Conservation (phyloP, 1,139 yeast genomes). For the Candida labiduridarum region DNA sequence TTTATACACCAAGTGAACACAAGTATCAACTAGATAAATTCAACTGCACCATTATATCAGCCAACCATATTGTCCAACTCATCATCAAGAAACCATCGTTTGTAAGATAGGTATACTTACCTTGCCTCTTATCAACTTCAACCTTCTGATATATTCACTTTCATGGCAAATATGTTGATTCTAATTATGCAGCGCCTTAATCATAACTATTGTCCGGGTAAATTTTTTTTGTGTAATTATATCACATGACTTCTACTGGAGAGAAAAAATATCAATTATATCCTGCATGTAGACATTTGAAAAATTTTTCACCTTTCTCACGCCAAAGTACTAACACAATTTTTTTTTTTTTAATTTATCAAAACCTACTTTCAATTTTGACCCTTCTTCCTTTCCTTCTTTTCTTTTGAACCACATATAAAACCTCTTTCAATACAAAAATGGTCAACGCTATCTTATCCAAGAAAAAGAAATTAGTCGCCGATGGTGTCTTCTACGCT, state of each 20-base stretch:
- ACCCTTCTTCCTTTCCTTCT: not conserved
- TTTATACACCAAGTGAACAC: too few relatives aligned
- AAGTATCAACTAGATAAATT: too few relatives aligned
- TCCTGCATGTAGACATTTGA: not conserved
- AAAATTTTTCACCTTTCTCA: conserved; percentile 5
- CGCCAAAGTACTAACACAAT: not conserved
- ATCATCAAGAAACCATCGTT: not conserved
- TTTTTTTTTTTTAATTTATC: not conserved
- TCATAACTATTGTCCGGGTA: not conserved
- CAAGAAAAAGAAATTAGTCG: conserved; percentile 90
- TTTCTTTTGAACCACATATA: not conserved
- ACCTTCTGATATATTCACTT: too few relatives aligned
- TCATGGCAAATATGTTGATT: not conserved
- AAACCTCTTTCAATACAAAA: conserved; percentile 14
- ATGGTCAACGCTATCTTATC: conserved; percentile 64
- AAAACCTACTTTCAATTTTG: too few relatives aligned
- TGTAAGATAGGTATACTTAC: too few relatives aligned
- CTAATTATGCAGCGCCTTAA: not conserved
- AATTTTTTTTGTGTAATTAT: not conserved
- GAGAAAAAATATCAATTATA: not conserved
- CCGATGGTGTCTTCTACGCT: conserved; percentile 99
- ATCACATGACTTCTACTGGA: not conserved
- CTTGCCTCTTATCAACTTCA: too few relatives aligned
- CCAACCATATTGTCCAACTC: too few relatives aligned
- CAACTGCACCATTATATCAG: too few relatives aligned